phyloP scores from a whole-genome alignment of 2,329 filamentous ascomycete genomes.

The Penicillium hesseltinei region DNA sequence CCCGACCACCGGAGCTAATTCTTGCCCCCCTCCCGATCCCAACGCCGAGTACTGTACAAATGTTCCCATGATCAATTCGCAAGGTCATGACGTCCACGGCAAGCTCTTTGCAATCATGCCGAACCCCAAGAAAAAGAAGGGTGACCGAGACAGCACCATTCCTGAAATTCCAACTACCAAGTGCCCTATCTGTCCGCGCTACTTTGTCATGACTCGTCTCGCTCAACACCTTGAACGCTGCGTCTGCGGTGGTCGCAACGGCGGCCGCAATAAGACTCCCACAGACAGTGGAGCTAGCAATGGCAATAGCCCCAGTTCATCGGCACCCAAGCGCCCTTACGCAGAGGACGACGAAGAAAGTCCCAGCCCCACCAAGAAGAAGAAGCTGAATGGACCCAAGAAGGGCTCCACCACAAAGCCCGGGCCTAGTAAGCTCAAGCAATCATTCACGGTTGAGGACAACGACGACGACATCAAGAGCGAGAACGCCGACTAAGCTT shows the following conservation, averaged over 20 bases:
- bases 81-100: constrained; percentile 63
- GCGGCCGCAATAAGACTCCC: constrained; percentile 44
- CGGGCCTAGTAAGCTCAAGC: constrained; percentile 42
- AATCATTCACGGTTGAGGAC: constrained; percentile 39
- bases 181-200: constrained; percentile 61
- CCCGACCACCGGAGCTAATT: constrained; percentile 53
- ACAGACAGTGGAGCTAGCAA: constrained; percentile 46
- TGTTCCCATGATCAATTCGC: constrained; percentile 56
- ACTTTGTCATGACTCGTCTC: constrained; percentile 60
- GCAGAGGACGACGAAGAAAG: constrained; percentile 44
- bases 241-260: constrained; percentile 54
- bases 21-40: constrained; percentile 49
- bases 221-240: constrained; percentile 63
- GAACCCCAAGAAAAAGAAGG: constrained; percentile 49
- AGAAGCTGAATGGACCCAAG: constrained; percentile 44
- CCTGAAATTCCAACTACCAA: constrained; percentile 43
- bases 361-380: constrained; percentile 50
- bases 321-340: constrained; percentile 38
- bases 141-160: constrained; percentile 24
- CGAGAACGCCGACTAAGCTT: constrained; percentile 33
- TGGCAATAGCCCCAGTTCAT: constrained; percentile 35
- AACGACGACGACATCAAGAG: constrained; percentile 37
- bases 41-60: constrained; percentile 58
- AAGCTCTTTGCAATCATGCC: constrained; percentile 46
- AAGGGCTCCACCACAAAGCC: constrained; percentile 40